phyloP scores from a whole-genome alignment of 257 asterid genomes.

The Plectranthus barbatus region DNA sequence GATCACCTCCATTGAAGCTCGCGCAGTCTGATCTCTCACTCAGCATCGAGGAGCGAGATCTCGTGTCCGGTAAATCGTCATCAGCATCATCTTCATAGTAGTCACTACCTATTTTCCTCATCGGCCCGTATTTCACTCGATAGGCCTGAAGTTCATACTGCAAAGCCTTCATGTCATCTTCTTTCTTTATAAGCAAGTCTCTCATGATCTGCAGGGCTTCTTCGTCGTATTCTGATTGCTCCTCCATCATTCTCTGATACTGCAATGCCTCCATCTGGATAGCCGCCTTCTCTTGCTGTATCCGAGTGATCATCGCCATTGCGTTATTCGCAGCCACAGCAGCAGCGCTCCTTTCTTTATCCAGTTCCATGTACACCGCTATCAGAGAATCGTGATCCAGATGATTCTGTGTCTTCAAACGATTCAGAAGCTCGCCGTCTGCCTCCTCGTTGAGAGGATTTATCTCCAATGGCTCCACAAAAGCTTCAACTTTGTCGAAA shows the following conservation, averaged over 20 bases:
- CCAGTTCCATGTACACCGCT: conserved; percentile 76
- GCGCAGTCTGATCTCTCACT: conserved; percentile 42
- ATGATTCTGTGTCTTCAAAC: conserved; percentile 49
- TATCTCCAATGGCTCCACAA: conserved; percentile 31
- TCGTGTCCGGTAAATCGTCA: conserved; percentile 57
- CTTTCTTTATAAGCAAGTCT: conserved; percentile 49
- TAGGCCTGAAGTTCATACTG: conserved; percentile 55
- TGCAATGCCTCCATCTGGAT: conserved; percentile 98
- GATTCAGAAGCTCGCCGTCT: conserved; percentile 31
- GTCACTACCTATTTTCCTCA: conserved; percentile 50
- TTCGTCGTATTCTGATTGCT: conserved; percentile 81
- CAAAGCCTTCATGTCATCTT: conserved; percentile 53
- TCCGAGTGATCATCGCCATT: conserved; percentile 94
- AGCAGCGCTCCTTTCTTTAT: conserved; percentile 89
- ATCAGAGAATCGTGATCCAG: conserved; percentile 62
- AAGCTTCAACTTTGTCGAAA: conserved; percentile 29
- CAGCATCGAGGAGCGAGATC: conserved; percentile 34
- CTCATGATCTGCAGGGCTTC: conserved; percentile 63
- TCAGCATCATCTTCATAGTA: conserved; percentile 53
- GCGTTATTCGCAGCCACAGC: conserved; percentile 97
- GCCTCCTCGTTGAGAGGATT: conserved; percentile 27
- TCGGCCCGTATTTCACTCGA: conserved; percentile 42
- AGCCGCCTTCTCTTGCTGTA: conserved; percentile 91
- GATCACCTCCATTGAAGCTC: conserved; percentile 34
- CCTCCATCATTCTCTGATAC: conserved; percentile 99